Evolutionary conservation across 495 filamentous ascomycete genomes (phyloP), one percentile per base, ranked within the genome.

Genomic region (Terfezia boudieri): DNA sequence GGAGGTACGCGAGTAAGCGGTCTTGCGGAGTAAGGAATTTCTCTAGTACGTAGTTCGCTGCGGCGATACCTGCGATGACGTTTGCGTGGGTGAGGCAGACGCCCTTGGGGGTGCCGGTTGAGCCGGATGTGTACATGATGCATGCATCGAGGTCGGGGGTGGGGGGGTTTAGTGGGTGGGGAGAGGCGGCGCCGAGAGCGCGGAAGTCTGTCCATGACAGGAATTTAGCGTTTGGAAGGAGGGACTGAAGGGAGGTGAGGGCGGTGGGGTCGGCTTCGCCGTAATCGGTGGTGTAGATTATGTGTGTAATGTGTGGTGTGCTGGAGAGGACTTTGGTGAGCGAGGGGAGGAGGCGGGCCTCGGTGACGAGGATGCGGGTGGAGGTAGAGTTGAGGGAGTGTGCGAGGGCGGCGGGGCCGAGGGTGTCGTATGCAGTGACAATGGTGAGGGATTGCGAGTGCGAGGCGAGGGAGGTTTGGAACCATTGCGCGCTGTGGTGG

Each of bases 51-150:
- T 46, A 46, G 4, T 46, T 14, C 17, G 41, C 41, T 46, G 41
- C 12, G 12, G 41, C 41, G 17, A 46, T 17, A 5, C 14, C 17
- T 4, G 41, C 41, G 8, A 80, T 66, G 35, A 87, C 70, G 59
- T 82, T 84, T 4, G 71, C 67, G 56, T 80, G 77, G 4, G 81
- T 82, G 41, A 89, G 71, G 36, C 79, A 70, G 9, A 86, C 76
- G 20, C 80, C 80, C 59, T 88, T 86, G 0, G 80, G 82, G 2
- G 68, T 65, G 0, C 82, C 81, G 0, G 77, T 82, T 23, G 72
- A 79, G 4, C 80, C 81, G 36, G 74, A 79, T 0, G 80, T 83
- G 61, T 76, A 84, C 11, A 84, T 75, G 2, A 77, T 67, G 64
- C 82, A 76, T n/a, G 73, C 70, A 8, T 46, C 41, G 12, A 46